These are phyloP conservation scores for Protomyces inouyei DNA, from an alignment of 1,139 yeast genomes.

Conservation along the genomic window DNA sequence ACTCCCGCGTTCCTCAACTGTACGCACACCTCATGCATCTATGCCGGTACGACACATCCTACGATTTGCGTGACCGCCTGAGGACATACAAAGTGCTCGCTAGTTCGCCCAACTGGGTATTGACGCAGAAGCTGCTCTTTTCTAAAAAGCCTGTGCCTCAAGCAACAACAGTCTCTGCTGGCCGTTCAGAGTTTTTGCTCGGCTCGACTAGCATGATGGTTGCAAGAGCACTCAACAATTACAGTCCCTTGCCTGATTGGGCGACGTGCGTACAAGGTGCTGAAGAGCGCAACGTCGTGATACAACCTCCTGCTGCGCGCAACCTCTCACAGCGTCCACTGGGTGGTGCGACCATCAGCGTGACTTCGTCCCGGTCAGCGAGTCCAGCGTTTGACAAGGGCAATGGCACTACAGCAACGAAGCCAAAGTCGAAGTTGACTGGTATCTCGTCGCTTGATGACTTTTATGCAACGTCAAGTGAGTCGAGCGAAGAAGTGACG, in stretches of 20 bases:
- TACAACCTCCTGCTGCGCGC: conserved; percentile 9
- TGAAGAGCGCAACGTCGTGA: conserved; percentile 22
- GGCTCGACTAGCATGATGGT: conserved; percentile 41
- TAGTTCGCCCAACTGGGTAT: conserved; percentile 38
- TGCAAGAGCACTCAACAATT: conserved; percentile 36
- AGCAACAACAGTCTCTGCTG: conserved; percentile 32
- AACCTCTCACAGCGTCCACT: conserved; percentile 19
- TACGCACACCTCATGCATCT: conserved; percentile 55
- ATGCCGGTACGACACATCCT: conserved; percentile 67
- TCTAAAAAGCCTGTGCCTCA: conserved; percentile 71
- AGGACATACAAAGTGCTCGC: conserved; percentile 60
- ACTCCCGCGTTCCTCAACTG: conserved; percentile 44
- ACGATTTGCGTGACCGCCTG: conserved; percentile 82
- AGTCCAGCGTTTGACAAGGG: conserved; percentile 7
- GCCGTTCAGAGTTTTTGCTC: conserved; percentile 33
- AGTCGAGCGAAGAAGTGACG: conserved; percentile 32
- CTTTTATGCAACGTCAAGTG: conserved; percentile 54
- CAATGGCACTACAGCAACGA: conserved; percentile 17
- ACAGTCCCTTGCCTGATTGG: conserved; percentile 33
- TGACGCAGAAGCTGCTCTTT: conserved; percentile 64
- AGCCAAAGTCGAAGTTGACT: conserved; percentile 29
- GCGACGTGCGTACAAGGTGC: conserved; percentile 35
- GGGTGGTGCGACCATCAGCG: not conserved
- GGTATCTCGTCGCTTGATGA: conserved; percentile 39
- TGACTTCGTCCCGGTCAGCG: conserved; percentile 5